Percentiles rank a stretch among this genome's conserved stretches.
Conservation (phyloP, 1,284 basidiomycete species). For the Sporisorium sorghi region DNA sequence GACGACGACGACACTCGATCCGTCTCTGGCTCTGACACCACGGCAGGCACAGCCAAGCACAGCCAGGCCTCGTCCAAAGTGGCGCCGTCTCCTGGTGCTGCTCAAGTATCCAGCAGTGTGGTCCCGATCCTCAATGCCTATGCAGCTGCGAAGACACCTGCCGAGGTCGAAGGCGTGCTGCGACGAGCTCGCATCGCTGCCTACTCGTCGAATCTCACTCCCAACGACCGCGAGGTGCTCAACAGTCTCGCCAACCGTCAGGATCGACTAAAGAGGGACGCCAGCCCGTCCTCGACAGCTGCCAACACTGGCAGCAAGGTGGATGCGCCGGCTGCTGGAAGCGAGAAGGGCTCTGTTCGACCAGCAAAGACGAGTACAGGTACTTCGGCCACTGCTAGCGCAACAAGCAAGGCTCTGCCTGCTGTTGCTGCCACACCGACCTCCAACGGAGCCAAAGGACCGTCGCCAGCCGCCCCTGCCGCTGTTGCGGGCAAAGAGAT, state of each 20-base stretch:
- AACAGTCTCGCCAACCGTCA: conserved; percentile 50
- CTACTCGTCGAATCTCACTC: conserved; percentile 52
- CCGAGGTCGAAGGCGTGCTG: conserved; percentile 60
- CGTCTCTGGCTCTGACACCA: conserved; percentile 40
- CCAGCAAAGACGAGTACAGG: conserved; percentile 15
- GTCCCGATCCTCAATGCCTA: conserved; percentile 62
- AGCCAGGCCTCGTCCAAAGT: conserved; percentile 24
- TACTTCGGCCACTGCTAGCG: not conserved
- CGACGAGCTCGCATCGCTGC: conserved; percentile 58
- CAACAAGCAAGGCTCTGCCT: not conserved
- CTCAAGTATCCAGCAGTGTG: conserved; percentile 45
- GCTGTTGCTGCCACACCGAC: conserved; percentile 5
- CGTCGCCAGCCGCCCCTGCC: conserved; percentile 16
- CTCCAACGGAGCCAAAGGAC: conserved; percentile 15
- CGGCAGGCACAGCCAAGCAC: conserved; percentile 25
- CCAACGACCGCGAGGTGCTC: conserved; percentile 58
- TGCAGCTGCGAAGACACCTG: conserved; percentile 62
- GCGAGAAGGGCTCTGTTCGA: conserved; percentile 15
- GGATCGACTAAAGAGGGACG: conserved; percentile 37
- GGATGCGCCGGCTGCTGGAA: not conserved
- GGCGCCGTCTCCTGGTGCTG: conserved; percentile 29
- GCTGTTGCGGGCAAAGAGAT: conserved; percentile 6
- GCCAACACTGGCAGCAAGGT: conserved; percentile 5
- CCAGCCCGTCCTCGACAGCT: conserved; percentile 14
- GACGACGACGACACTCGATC: conserved; percentile 46